Evolutionary conservation across 2,329 filamentous ascomycete genomes (phyloP), one percentile per base, ranked within the genome.

Genomic region (Xylariaceae sp.): DNA sequence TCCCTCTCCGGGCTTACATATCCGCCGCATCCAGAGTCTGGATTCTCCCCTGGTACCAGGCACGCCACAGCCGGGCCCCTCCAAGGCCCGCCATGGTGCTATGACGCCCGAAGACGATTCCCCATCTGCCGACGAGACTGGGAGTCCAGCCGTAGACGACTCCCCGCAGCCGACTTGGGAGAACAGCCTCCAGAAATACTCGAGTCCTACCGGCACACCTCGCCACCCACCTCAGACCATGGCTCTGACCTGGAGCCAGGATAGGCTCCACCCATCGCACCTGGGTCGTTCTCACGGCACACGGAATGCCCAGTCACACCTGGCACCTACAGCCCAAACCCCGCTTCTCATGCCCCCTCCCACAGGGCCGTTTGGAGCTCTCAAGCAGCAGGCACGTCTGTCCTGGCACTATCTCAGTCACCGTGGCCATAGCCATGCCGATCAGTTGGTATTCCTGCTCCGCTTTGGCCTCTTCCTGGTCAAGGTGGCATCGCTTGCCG

Each of bases 401-500:
- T 44, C 51, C 3, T 48, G 58, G 31, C 61, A 70, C 40, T 58
- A 49, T 39, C 47, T 46, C 29, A 42, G 44, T 42, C 50, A 47
- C 26, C 60, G 53, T 49, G 42, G 44, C 26, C 38, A 35, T 6
- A 52, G 37, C 21, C 56, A 61, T 42, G 46, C 43, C 5, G 53
- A 51, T 15, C 47, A 50, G 5, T 44, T 58, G 42, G 49, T 57
- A 55, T 55, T 58, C 31, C 33, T 62, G 5, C 43, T 72, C 14
- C 79, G 80, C 30, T 58, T 85, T 3, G 47, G 57, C 1, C 46
- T 89, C 1, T 89, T 94, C 47, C 54, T 81, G 5, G 44, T 71
- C 31, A 94, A 94, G 56, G 60, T 88, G 7, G 60, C 70, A 10
- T 75, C 76, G 0, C 59, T 92, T 8, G 68, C 72, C 3, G 67